Evolutionary conservation across 1,284 basidiomycete genomes (phyloP).

Genomic region (Sporisorium exsertum): DNA sequence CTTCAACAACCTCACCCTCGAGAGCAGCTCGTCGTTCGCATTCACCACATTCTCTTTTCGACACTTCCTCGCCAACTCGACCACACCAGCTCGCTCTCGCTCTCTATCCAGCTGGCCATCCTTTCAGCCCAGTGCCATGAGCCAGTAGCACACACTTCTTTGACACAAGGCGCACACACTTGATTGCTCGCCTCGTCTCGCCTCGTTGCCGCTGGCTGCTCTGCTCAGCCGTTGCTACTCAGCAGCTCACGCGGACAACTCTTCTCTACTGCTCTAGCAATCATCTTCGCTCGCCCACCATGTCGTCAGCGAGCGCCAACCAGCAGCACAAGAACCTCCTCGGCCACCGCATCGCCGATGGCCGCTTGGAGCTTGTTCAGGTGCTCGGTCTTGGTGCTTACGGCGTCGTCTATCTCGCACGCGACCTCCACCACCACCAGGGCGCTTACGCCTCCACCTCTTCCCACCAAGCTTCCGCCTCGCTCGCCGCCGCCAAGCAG

Average conservation of each 20-base stretch:
- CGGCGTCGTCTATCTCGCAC: slow-evolving; percentile 85
- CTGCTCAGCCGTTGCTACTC: slow-evolving; percentile 12
- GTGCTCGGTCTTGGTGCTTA: slow-evolving; percentile 94
- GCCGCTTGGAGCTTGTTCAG: slow-evolving; percentile 82
- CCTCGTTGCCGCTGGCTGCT: slow-evolving; percentile 17
- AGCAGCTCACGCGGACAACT: neutral
- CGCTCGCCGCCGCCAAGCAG: slow-evolving; percentile 50
- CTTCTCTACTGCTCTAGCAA: neutral
- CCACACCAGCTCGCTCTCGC: neutral
- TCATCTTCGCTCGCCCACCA: slow-evolving; percentile 11
- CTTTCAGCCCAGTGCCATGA: slow-evolving; percentile 10
- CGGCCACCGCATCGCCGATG: slow-evolving; percentile 70
- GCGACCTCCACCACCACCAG: slow-evolving; percentile 59
- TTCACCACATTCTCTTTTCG: neutral
- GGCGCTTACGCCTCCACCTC: slow-evolving; percentile 54
- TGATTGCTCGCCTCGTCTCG: neutral
- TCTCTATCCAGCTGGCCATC: neutral
- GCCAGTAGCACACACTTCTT: neutral
- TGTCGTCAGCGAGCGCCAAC: slow-evolving; percentile 44
- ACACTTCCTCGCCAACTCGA: slow-evolving; percentile 14
- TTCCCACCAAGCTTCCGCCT: slow-evolving; percentile 35
- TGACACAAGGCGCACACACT: neutral
- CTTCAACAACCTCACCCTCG: neutral
- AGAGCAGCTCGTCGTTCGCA: neutral
- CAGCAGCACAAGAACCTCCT: slow-evolving; percentile 68